Evolutionary conservation across 805 yeast genomes (phyloP), one percentile per base, ranked within the genome.

Genomic region (Candida dajiaensis): DNA sequence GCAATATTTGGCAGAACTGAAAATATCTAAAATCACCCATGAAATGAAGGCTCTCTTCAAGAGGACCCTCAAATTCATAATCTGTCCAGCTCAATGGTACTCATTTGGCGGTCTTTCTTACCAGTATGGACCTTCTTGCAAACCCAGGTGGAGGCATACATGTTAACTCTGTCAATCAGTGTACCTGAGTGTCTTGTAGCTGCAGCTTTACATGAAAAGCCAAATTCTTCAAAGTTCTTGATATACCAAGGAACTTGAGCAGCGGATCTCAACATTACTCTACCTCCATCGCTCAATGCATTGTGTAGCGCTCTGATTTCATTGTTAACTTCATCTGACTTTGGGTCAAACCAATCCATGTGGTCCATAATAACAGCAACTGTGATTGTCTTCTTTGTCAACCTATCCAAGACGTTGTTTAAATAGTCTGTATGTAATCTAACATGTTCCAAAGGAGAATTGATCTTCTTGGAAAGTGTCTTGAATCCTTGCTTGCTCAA

Each of bases 81-180:
- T 40, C 41, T 42, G 37, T 53, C 57, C 40, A 55, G 47, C n/a
- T 49, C 49, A 16, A 62, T 47, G 7, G 56, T 47, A 43, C 64
- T 62, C 65, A 61, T 54, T 47, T 55, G 59, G 23, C 59, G 55
- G 8, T 50, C 56, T 45, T 54, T 52, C 47, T 49, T 21, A n/a
- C 7, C 19, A 8, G 19, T 13, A 3, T 40, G 33, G 11, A 39
- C 50, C 61, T 85, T 85, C 25, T 83, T 80, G 63, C 90, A 83
- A 18, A 87, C 78, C 95, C 95, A 86, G 2, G 95, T 85, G 3
- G 92, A 83, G 3, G 95, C 94, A 62, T 86, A 86, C 95, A 86
- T 86, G 65, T 87, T 86, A 52, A 81, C 84, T 53, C 95, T 73
- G 63, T 86, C 95, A 62, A 86, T 86, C 48, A 85, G 71, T 45